Conservation (phyloP, 495 filamentous ascomycete species). For the Podospora sp. region DNA sequence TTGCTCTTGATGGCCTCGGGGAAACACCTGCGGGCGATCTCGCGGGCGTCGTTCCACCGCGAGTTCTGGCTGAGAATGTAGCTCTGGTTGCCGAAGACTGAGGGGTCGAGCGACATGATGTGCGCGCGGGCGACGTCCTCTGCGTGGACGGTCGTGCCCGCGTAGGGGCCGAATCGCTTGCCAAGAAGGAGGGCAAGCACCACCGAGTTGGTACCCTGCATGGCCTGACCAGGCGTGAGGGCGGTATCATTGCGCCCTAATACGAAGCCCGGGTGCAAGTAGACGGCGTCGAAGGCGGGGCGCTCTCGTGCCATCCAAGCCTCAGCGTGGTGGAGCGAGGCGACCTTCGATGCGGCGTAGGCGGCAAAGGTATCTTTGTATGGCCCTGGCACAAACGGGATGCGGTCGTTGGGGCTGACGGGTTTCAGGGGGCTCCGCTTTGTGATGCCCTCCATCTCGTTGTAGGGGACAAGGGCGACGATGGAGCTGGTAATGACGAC, state of each 20-base stretch:
- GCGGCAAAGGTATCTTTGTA: conserved; percentile 40
- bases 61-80: conserved; percentile 40
- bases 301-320: conserved; percentile 43
- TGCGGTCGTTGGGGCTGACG: conserved; percentile 32
- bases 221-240: conserved; percentile 34
- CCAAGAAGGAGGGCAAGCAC: conserved; percentile 43
- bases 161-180: conserved; percentile 30
- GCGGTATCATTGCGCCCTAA: conserved; percentile 48
- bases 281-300: conserved; percentile 49
- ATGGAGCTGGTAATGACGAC: conserved; percentile 59
- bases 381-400: conserved; percentile 37
- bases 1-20: conserved; percentile 44
- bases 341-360: conserved; percentile 47
- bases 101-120: conserved; percentile 43
- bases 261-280: conserved; percentile 51
- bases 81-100: conserved; percentile 43
- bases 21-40: conserved; percentile 44
- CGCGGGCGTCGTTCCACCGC: conserved; percentile 50
- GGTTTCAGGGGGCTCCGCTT: conserved; percentile 13
- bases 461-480: conserved; percentile 37
- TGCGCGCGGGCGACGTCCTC: conserved; percentile 50
- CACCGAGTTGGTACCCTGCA: conserved; percentile 42
- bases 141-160: conserved; percentile 44
- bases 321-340: conserved; percentile 47
- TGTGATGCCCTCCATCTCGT: conserved; percentile 29